Base-by-base conservation (phyloP, 1,284 basidiomycete genomes). In the Ganoderma meredithae region DNA sequence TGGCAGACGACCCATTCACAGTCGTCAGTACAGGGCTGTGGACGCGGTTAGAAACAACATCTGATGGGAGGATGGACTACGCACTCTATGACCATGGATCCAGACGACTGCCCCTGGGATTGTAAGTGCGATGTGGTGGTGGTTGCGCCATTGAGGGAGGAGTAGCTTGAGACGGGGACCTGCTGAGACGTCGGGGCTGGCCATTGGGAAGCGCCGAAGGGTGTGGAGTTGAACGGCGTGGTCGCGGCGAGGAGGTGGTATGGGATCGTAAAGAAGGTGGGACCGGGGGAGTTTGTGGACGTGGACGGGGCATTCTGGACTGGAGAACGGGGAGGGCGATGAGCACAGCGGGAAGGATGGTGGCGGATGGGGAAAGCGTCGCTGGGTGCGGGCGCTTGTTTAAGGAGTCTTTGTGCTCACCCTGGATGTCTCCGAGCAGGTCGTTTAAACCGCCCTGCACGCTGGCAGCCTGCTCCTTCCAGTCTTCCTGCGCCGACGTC, bases 141-240 rank as follows among this genome's bases (percentile, higher is more conserved):
- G 3, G 81, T 93, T 36, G 91, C 91, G 22, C 91, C 91, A 79
- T 93, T 92, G 64, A 93, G 78, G 39, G 88, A 88, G 15, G 91
- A 93, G 72, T 93, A 93, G 68, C 81, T 88, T 9, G 91, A 93
- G 40, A 93, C 78, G 0, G 92, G 91, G 7, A 93, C 78, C 55
- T 84, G 81, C 8, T 82, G 75, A 15, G 81, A 75, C 43, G 82
- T 77, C 36, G 75, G 73, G 25, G 64, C 61, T 0, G 83, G 72
- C 86, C 88, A 90, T 27, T 81, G 73, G 47, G 85, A 76, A 0
- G 79, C 71, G 43, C 83, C 81, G 69, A 89, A 89, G 6, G 84
- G 76, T 73, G 88, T 81, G 5, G 84, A 81, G 71, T 86, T 86
- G 79, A 85, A 89, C 6, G 88, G 83, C 2, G 83, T 78, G 10